A percentile compares a stretch with the other conserved stretches of the same genome.
phyloP scores from a whole-genome alignment of 176 grass and related monocot genomes.

The Bothriochloa decipiens region DNA sequence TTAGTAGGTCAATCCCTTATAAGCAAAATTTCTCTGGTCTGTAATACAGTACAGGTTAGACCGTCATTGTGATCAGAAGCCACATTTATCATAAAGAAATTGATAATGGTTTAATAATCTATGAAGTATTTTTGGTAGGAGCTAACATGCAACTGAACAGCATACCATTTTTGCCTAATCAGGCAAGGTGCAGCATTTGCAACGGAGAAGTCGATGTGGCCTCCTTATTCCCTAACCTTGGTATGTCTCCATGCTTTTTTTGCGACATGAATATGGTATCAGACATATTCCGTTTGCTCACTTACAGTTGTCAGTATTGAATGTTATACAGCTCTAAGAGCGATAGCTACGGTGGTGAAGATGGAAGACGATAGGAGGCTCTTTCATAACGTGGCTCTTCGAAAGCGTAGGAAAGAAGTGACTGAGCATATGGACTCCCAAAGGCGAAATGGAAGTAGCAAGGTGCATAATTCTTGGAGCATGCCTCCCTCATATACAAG shows the following conservation, averaged over 20 bases:
- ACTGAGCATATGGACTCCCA: constrained; percentile 51
- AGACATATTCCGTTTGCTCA: constrained; percentile 22
- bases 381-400: constrained; percentile 64
- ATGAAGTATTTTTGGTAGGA: neutral
- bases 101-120: neutral
- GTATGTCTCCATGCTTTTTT: constrained; percentile 33
- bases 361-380: constrained; percentile 74
- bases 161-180: constrained; percentile 19
- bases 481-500: neutral
- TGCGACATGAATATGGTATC: constrained; percentile 29
- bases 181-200: constrained; percentile 73
- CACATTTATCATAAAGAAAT: neutral
- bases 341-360: constrained; percentile 77
- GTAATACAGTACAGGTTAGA: neutral
- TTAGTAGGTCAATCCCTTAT: neutral
- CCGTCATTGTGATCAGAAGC: neutral
- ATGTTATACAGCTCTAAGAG: constrained; percentile 66
- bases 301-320: constrained; percentile 30
- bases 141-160: neutral
- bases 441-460: constrained; percentile 45
- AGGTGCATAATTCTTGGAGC: constrained; percentile 36
- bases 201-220: constrained; percentile 52
- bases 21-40: neutral
- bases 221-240: constrained; percentile 60
- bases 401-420: constrained; percentile 74